Evolutionary conservation across 768 basidiomycete species (phyloP), one percentile per base, ranked within the genome.

Genomic region (Naganishia vishniacii): DNA sequence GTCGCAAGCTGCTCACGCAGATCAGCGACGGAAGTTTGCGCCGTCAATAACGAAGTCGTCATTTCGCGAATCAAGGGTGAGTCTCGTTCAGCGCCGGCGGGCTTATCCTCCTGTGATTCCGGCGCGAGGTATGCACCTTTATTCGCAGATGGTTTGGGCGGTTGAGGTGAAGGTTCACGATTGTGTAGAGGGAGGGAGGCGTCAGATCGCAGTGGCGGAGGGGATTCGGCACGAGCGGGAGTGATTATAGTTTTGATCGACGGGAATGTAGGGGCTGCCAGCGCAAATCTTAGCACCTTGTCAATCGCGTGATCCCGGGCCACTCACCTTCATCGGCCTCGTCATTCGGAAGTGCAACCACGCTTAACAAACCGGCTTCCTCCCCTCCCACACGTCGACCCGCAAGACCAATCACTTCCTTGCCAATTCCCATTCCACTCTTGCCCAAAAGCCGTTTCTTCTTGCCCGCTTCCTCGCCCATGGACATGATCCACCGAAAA

Each of bases 51-150:
- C 18, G 72, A 70, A 32, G 70, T 48, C 46, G 69, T 70, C 56
- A 77, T 67, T 7, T 70, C 67, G 51, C 67, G 62, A 11, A 77
- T 47, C 28, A 71, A 47, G 40, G 75, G 74, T 13, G 74, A 73
- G 46, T 63, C 49, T 26, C 20, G 37, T 32, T 56, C 53, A 5
- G 32, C 25, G 3, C 20, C 26, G 18, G 37, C 1, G 13, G 41
- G 31, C 34, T 48, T 56, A 1, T 31, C 49, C 18, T 63, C 62
- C 37, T 56, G 31, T 41, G n/a, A 9, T 23, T 13, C 25, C 34
- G 47, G 48, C 15, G 9, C 46, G 18, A 40, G 47, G 28, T 23
- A 26, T 18, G 46, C 4, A 5, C 28, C 16, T 16, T 48, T 61
- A 25, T 23, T 28, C 12, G 23, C 31, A n/a, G 53, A n/a, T 23